These are phyloP conservation scores for Fusarium sp. DNA, from an alignment of 2,329 filamentous ascomycete species.

Conservation along the genomic window DNA sequence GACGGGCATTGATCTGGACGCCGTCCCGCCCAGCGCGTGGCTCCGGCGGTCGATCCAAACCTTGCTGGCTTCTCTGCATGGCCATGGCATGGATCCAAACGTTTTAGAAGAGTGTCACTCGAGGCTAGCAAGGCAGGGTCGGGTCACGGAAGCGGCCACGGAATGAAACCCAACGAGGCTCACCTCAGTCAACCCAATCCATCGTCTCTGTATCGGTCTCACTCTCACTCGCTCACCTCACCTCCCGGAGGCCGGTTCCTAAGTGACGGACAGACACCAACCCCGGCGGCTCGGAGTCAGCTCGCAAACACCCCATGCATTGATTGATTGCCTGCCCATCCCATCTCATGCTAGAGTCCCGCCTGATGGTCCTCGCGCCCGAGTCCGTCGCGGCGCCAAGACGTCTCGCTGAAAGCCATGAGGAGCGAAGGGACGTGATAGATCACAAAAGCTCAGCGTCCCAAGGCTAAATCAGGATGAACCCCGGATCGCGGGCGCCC, in stretches of 20 bases:
- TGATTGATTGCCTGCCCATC: not conserved
- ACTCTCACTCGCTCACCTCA: not conserved
- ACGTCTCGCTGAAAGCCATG: conserved; percentile 17
- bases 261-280: not conserved
- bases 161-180: conserved; percentile 11
- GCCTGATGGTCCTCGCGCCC: conserved; percentile 8
- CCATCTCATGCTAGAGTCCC: not conserved
- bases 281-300: not conserved
- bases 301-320: not conserved
- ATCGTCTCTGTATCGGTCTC: not conserved
- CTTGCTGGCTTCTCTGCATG: conserved; percentile 21
- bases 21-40: conserved; percentile 5
- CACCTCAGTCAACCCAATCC: conserved; percentile 5
- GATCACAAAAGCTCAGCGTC: conserved; percentile 9
- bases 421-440: conserved; percentile 17
- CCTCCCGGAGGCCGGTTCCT: not conserved
- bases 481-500: not conserved
- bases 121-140: not conserved
- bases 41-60: conserved; percentile 26
- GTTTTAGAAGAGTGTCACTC: conserved; percentile 2
- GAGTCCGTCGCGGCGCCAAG: conserved; percentile 25
- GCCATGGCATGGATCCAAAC: conserved; percentile 14
- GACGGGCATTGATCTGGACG: conserved; percentile 1
- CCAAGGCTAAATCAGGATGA: not conserved
- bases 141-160: conserved; percentile 9